Evolutionary conservation across 2,329 filamentous ascomycete genomes (phyloP), one percentile per base, ranked within the genome.

Genomic region (Fusarium sp.): DNA sequence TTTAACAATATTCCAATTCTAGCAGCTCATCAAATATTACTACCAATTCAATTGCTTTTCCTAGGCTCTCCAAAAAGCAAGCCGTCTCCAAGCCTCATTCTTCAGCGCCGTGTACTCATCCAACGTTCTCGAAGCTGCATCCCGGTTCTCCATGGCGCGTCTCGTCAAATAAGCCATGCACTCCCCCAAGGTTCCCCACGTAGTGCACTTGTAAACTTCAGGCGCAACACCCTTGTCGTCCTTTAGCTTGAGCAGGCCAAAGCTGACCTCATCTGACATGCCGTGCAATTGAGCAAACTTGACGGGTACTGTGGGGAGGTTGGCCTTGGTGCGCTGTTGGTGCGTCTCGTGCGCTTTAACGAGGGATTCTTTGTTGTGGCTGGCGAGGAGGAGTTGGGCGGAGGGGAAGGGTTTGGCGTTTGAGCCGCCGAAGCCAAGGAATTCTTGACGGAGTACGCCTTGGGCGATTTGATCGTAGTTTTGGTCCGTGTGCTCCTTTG

Each of bases 221-320:
- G 79, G 78, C 1, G 67, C 65, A 13, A 62, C 51, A 44, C 59
- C 62, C 18, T 62, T 65, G 3, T 72, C 73, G 12, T 71, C 65
- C 65, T 80, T 80, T 27, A 75, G 61, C 40, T 83, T 80, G 12
- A 88, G 78, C 0, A 88, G 78, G 8, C 80, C 78, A 72, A 85
- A 85, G 55, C 82, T 85, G 40, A 88, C 83, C 66, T 87, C 84
- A 60, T 88, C 86, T 5, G 86, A 84, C 86, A 88, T 88, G 27
- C 86, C 86, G 53, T 86, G 83, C 0, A 88, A 79, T 76, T 88
- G 86, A 5, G 84, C 86, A 65, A 85, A 88, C 41, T 72, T 80
- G 8, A 87, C 78, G 1, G 75, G 69, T 3, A 79, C 77, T 6
- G 79, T 80, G 4, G 77, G 77, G 7, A 79, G 71, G 11, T 72